A percentile compares a stretch with the other conserved stretches of the same genome.
Conservation (phyloP, 495 filamentous ascomycete species). For the Penicillium macrosclerotiorum region DNA sequence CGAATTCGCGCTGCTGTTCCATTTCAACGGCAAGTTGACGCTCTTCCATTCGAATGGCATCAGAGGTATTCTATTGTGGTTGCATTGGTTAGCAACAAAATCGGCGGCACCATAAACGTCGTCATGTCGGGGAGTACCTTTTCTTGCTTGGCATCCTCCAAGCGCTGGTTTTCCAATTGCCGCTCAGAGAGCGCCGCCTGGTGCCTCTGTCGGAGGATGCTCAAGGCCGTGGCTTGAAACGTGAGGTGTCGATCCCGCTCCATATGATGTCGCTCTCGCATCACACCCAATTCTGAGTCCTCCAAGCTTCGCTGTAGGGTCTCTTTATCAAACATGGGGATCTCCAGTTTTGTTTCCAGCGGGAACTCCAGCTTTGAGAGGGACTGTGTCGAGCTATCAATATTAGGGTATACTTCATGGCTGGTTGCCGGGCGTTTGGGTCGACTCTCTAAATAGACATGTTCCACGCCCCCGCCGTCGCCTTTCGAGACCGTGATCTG, state of each 20-base stretch:
- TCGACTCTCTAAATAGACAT: constrained; percentile 30
- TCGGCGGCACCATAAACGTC: no score
- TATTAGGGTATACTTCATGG: not conserved
- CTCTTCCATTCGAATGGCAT: constrained; percentile 64
- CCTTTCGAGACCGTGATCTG: constrained; percentile 27
- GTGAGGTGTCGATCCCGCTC: constrained; percentile 58
- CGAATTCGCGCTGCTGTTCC: constrained; percentile 57
- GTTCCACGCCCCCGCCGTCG: constrained; percentile 24
- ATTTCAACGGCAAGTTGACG: constrained; percentile 73
- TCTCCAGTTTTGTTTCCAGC: no score
- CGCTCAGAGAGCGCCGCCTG: constrained; percentile 30
- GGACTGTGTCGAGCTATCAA: constrained; percentile 12
- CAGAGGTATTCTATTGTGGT: constrained; percentile 40
- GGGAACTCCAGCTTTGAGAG: constrained; percentile 29
- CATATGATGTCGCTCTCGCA: constrained; percentile 53
- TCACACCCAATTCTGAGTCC: constrained; percentile 46
- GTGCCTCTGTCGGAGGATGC: constrained; percentile 33
- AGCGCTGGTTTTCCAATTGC: constrained; percentile 30
- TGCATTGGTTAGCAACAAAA: constrained; percentile 13
- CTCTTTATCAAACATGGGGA: constrained; percentile 39
- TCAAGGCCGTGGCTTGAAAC: constrained; percentile 43
- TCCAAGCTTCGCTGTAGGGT: constrained; percentile 42
- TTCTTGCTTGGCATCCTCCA: constrained; percentile 52
- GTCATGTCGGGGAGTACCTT: constrained; percentile 46
- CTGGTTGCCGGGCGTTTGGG: constrained; percentile 5